phyloP scores from a whole-genome alignment of 2,329 filamentous ascomycete species.

The Sclerotinia trifoliorum region DNA sequence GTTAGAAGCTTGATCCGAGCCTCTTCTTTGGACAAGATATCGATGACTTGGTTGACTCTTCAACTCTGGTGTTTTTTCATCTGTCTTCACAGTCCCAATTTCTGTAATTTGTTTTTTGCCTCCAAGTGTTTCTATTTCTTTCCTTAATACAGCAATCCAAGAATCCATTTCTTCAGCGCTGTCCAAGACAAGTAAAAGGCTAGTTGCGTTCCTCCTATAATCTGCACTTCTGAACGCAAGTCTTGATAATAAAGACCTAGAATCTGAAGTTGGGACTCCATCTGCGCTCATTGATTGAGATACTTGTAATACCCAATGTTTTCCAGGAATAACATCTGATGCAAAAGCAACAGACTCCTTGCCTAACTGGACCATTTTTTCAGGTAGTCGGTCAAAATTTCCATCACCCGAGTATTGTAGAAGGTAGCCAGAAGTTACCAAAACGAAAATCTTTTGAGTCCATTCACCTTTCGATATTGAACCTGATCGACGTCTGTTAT shows the following conservation, averaged over 20 bases:
- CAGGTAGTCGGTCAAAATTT: slow-evolving; percentile 67
- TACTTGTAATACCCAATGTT: slow-evolving; percentile 77
- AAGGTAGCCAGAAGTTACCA: slow-evolving; percentile 67
- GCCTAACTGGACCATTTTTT: slow-evolving; percentile 70
- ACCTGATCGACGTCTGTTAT: slow-evolving; percentile 39
- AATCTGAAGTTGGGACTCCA: slow-evolving; percentile 49
- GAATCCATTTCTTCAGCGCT: slow-evolving; percentile 71
- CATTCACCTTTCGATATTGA: slow-evolving; percentile 55
- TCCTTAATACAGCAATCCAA: slow-evolving; percentile 68
- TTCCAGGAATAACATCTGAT: slow-evolving; percentile 75
- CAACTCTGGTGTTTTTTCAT: slow-evolving; percentile 40
- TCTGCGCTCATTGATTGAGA: slow-evolving; percentile 64
- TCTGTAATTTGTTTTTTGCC: slow-evolving; percentile 64
- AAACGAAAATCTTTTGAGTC: slow-evolving; percentile 69
- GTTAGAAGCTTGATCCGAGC: slow-evolving; percentile 30
- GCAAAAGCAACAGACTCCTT: slow-evolving; percentile 76
- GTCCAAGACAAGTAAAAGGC: slow-evolving; percentile 71
- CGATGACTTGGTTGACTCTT: slow-evolving; percentile 35
- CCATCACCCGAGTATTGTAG: slow-evolving; percentile 74
- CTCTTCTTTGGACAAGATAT: slow-evolving; percentile 32
- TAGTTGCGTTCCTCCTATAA: slow-evolving; percentile 54
- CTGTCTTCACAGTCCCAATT: slow-evolving; percentile 52
- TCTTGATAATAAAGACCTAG: slow-evolving; percentile 63
- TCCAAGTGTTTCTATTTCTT: slow-evolving; percentile 68
- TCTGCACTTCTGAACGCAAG: slow-evolving; percentile 59